Evolutionary conservation across 768 basidiomycete species (phyloP).

Genomic region (Russula compacta): DNA sequence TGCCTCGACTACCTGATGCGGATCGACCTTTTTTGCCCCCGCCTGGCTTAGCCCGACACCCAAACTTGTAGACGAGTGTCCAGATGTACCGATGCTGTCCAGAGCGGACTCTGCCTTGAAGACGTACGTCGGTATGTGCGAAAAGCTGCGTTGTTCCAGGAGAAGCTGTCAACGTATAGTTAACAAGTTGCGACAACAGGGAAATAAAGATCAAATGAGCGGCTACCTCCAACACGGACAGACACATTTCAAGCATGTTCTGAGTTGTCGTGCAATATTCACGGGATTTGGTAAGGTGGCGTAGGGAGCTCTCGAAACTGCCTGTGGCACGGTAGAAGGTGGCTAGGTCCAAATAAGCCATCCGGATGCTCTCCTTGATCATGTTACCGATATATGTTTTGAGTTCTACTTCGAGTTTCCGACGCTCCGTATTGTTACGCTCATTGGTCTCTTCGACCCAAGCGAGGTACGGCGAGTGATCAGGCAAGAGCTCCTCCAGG

Average conservation of each 20-base stretch:
- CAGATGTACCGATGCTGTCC: constrained; percentile 42
- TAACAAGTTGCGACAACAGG: background rate
- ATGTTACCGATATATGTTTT: constrained; percentile 93
- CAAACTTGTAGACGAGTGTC: constrained; percentile 14
- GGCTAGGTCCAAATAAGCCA: constrained; percentile 86
- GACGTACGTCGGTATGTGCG: constrained; percentile 84
- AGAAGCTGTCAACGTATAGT: constrained; percentile 46
- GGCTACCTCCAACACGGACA: constrained; percentile 68
- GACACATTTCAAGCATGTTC: constrained; percentile 90
- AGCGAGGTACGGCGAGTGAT: constrained; percentile 32
- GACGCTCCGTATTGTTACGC: constrained; percentile 62
- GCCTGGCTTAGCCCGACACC: constrained; percentile 23
- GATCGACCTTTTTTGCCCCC: constrained; percentile 36
- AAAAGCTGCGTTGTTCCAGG: constrained; percentile 78
- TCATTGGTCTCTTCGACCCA: constrained; percentile 67
- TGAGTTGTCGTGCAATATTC: constrained; percentile 88
- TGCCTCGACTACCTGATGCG: constrained; percentile 53
- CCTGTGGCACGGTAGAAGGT: constrained; percentile 68
- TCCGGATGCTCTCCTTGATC: constrained; percentile 97
- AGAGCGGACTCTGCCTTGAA: constrained; percentile 93
- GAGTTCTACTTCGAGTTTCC: constrained; percentile 87
- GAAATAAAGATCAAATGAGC: background rate
- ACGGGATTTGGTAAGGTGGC: constrained; percentile 82
- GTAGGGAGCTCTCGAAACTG: constrained; percentile 60
- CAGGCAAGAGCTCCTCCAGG: constrained; percentile 39